Conservation (phyloP, 2,329 filamentous ascomycete species). For the Pseudogymnoascus sp. region DNA sequence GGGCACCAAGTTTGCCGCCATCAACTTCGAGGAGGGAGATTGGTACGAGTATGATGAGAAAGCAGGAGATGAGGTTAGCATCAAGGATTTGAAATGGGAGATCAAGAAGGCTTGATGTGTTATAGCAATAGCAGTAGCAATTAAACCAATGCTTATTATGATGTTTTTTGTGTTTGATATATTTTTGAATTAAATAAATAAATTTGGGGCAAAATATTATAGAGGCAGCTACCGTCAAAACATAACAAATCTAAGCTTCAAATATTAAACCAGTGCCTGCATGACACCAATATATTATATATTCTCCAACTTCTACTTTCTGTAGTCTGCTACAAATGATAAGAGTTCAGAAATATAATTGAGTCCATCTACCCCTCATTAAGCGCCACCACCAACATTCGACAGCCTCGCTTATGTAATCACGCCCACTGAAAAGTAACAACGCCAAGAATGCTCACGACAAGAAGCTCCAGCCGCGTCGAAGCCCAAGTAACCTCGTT, state of each 20-base stretch:
- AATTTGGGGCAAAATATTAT: background rate
- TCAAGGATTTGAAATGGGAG: constrained; percentile 83
- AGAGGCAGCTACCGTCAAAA: too few species aligned
- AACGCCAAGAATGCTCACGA: constrained; percentile 20
- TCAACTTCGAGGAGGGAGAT: constrained; percentile 82
- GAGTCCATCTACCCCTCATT: constrained; percentile 1
- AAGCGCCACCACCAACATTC: constrained; percentile 3
- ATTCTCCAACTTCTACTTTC: background rate
- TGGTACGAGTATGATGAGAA: constrained; percentile 99
- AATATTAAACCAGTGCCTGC: background rate
- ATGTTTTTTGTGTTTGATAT: background rate
- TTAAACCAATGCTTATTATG: background rate
- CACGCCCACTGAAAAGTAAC: constrained; percentile 5
- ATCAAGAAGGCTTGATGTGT: constrained; percentile 38
- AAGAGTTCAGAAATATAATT: background rate
- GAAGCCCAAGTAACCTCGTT: constrained; percentile 16
- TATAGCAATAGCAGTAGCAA: background rate
- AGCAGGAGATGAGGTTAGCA: constrained; percentile 80
- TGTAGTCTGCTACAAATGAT: background rate
- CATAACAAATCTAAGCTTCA: background rate
- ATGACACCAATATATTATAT: background rate
- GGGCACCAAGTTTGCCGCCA: constrained; percentile 67
- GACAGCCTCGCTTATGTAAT: constrained; percentile 6
- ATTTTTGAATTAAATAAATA: background rate
- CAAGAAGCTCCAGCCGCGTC: constrained; percentile 14